phyloP scores from a whole-genome alignment of 305 asterid species.

The Andrographis paniculata region DNA sequence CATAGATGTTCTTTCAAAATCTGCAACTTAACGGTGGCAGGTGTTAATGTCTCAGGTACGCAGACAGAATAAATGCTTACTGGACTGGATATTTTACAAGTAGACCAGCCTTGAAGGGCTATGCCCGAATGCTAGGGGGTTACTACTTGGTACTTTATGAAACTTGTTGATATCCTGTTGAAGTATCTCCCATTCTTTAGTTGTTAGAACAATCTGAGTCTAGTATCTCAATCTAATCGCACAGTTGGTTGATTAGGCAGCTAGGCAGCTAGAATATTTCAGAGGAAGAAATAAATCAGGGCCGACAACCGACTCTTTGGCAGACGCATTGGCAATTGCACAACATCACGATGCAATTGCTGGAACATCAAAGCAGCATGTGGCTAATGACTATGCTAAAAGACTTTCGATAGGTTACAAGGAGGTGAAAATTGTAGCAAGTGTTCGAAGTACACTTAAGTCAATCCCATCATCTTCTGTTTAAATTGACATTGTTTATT shows the following conservation, averaged over 20 bases:
- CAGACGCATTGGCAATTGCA: conserved; percentile 68
- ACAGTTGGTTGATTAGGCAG: conserved; percentile 38
- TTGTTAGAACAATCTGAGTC: too few species aligned
- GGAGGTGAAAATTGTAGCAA: conserved; percentile 38
- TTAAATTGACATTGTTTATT: neutral
- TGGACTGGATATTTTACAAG: conserved; percentile 99
- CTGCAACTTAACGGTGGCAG: conserved; percentile 16
- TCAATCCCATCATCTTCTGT: neutral
- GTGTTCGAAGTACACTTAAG: neutral
- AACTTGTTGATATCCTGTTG: conserved; percentile 15
- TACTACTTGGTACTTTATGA: conserved; percentile 64
- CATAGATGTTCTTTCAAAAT: too few species aligned
- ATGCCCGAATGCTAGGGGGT: conserved; percentile 79
- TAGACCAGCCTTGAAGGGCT: conserved; percentile 75
- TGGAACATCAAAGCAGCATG: conserved; percentile 79
- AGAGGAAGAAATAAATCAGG: conserved; percentile 52
- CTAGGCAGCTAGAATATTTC: conserved; percentile 62
- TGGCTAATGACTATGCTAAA: conserved; percentile 74
- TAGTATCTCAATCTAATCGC: neutral
- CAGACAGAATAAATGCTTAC: conserved; percentile 77
- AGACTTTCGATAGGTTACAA: conserved; percentile 70
- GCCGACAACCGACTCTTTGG: conserved; percentile 66
- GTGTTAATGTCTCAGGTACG: conserved; percentile 60
- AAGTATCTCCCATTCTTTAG: too few species aligned
- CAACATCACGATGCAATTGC: conserved; percentile 90